Evolutionary conservation across 2,329 filamentous ascomycete species (phyloP).

Genomic region (Plectosphaerella plurivora): DNA sequence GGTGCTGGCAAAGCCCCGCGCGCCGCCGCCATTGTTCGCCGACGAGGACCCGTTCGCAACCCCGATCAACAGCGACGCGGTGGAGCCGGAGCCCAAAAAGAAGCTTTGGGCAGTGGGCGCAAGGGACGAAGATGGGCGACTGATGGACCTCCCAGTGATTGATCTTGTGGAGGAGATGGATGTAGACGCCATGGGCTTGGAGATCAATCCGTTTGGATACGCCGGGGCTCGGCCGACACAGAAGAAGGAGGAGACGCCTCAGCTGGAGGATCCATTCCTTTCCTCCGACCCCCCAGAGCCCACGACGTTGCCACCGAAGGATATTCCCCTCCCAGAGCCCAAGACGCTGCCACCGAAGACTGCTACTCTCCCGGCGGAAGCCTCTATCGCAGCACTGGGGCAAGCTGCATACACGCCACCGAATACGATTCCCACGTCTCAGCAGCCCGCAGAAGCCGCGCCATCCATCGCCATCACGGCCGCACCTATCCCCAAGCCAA

Average conservation of each 20-base stretch:
- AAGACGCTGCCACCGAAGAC: no score
- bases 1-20: not conserved
- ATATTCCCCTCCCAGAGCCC: no score
- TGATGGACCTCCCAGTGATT: conserved; percentile 59
- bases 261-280: not conserved
- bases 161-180: conserved; percentile 48
- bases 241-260: not conserved
- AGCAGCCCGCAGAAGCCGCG: no score
- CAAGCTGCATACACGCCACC: no score
- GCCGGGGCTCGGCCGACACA: not conserved
- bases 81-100: conserved; percentile 24
- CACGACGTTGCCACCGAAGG: no score
- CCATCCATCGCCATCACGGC: no score
- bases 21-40: conserved; percentile 38
- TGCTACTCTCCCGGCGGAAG: no score
- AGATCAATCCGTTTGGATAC: conserved; percentile 36
- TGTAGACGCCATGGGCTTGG: conserved; percentile 13
- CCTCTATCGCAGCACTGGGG: no score
- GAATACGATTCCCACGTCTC: no score
- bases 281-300: no score
- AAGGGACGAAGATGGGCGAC: conserved; percentile 58
- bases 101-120: conserved; percentile 69
- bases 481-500: not conserved
- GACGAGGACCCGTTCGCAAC: conserved; percentile 41
- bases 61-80: conserved; percentile 30